phyloP scores from a whole-genome alignment of 1,139 yeast species.

The Taiozyma sp. region DNA sequence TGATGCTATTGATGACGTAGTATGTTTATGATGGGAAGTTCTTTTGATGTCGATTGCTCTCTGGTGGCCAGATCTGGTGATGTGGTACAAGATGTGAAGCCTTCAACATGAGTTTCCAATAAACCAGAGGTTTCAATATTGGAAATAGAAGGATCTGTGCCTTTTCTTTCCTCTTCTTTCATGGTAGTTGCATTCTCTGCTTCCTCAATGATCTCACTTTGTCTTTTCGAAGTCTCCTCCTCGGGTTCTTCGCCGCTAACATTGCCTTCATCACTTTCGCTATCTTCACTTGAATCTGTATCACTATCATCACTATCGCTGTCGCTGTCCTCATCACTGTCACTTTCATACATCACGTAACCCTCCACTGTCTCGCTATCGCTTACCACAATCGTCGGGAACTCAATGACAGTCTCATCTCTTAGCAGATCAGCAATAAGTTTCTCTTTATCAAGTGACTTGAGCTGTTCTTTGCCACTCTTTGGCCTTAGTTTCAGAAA shows the following conservation, averaged over 20 bases:
- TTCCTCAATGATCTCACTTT: not conserved
- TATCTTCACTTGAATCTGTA: conserved; percentile 1
- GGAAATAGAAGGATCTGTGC: not conserved
- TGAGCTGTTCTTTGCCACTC: conserved; percentile 12
- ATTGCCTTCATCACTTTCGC: conserved; percentile 1
- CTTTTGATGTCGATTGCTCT: not conserved
- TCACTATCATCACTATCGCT: conserved; percentile 8
- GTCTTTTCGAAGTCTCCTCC: not conserved
- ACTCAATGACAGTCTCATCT: conserved; percentile 66
- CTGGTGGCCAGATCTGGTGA: not conserved
- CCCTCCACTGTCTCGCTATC: conserved; percentile 17
- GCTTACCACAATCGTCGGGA: conserved; percentile 61
- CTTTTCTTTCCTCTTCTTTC: not conserved
- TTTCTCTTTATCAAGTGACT: conserved; percentile 11
- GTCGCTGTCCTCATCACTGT: conserved; percentile 11
- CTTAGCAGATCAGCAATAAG: conserved; percentile 42
- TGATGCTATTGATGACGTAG: not conserved
- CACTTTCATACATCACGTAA: conserved; percentile 9
- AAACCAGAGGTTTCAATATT: not conserved
- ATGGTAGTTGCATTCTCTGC: not conserved
- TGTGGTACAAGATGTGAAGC: not conserved
- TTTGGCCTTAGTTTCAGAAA: conserved; percentile 12
- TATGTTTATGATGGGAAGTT: not conserved
- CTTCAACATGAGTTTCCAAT: not conserved
- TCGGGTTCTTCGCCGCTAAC: not conserved